Evolutionary conservation across 2,329 filamentous ascomycete genomes (phyloP).

Genomic region (Polytolypa hystricis): DNA sequence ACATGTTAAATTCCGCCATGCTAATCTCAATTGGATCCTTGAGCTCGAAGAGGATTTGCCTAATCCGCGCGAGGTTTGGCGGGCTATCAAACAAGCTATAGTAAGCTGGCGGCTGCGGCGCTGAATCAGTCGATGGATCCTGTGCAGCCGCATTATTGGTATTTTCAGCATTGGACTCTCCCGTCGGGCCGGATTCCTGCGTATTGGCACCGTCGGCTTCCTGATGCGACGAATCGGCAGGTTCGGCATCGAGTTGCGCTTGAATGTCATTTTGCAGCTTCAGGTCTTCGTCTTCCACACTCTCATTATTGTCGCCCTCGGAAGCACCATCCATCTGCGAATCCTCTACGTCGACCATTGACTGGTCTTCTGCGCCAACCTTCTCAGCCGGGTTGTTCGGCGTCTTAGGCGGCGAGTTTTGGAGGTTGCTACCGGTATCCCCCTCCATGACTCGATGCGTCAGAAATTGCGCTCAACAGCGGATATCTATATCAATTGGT

Average conservation of each 20-base stretch:
- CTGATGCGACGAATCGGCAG: neutral
- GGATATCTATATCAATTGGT: too few species aligned
- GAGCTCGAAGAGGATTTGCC: slow-evolving; percentile 35
- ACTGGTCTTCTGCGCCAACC: neutral
- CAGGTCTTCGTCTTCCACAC: slow-evolving; percentile 11
- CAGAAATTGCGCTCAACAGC: too few species aligned
- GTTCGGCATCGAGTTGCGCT: slow-evolving; percentile 11
- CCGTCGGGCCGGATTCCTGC: neutral
- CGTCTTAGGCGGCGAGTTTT: too few species aligned
- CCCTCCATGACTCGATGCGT: too few species aligned
- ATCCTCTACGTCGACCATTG: neutral
- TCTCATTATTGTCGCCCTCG: slow-evolving; percentile 1
- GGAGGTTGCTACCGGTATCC: too few species aligned
- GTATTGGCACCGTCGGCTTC: neutral
- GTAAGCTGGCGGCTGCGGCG: slow-evolving; percentile 6
- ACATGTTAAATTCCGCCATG: slow-evolving; percentile 35
- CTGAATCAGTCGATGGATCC: neutral
- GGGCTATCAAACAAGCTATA: slow-evolving; percentile 31
- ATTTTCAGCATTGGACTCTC: neutral
- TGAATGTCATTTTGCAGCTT: slow-evolving; percentile 12
- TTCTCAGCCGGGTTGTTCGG: too few species aligned
- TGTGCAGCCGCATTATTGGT: neutral
- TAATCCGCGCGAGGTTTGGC: slow-evolving; percentile 32
- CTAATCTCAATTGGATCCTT: slow-evolving; percentile 37
- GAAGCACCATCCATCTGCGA: neutral